Percentiles rank a stretch among this genome's conserved stretches.
phyloP scores from a whole-genome alignment of 2,329 filamentous ascomycete genomes.

The Tolypocladium sp. region DNA sequence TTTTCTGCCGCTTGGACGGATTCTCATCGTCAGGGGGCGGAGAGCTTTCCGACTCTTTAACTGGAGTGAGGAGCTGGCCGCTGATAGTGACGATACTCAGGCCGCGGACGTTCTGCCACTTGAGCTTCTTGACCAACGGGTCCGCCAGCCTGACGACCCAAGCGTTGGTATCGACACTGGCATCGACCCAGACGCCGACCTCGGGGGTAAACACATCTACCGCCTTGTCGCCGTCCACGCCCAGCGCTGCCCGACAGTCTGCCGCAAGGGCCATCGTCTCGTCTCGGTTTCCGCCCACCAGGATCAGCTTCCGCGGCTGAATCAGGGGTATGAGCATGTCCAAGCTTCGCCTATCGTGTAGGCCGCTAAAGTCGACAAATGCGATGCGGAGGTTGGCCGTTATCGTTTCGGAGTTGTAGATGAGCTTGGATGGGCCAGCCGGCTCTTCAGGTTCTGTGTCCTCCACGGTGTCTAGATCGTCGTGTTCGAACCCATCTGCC shows the following conservation, averaged over 20 bases:
- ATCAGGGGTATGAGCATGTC: conserved; percentile 94
- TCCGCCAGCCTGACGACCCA: conserved; percentile 92
- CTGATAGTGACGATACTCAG: conserved; percentile 90
- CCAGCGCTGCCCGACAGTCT: conserved; percentile 65
- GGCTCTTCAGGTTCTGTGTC: conserved; percentile 42
- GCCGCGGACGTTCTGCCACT: conserved; percentile 90
- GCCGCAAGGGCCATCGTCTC: conserved; percentile 73
- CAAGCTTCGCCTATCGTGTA: conserved; percentile 88
- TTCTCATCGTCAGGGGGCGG: conserved; percentile 24
- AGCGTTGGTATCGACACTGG: conserved; percentile 93
- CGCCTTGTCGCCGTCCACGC: conserved; percentile 35
- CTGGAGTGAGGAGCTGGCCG: conserved; percentile 47
- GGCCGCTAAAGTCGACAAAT: conserved; percentile 82
- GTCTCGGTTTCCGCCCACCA: conserved; percentile 70
- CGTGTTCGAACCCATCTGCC: conserved; percentile 30
- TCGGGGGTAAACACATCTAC: conserved; percentile 75
- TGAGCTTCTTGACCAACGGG: conserved; percentile 72
- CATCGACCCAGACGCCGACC: conserved; percentile 68
- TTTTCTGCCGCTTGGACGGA: conserved; percentile 41
- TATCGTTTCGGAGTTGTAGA: conserved; percentile 54
- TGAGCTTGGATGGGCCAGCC: conserved; percentile 65
- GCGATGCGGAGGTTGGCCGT: conserved; percentile 67
- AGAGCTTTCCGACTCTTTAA: not conserved
- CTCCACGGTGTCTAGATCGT: conserved; percentile 50
- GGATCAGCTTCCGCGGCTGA: conserved; percentile 84